phyloP scores from a whole-genome alignment of 2,329 filamentous ascomycete genomes.

The Amesomyces nigricolor region DNA sequence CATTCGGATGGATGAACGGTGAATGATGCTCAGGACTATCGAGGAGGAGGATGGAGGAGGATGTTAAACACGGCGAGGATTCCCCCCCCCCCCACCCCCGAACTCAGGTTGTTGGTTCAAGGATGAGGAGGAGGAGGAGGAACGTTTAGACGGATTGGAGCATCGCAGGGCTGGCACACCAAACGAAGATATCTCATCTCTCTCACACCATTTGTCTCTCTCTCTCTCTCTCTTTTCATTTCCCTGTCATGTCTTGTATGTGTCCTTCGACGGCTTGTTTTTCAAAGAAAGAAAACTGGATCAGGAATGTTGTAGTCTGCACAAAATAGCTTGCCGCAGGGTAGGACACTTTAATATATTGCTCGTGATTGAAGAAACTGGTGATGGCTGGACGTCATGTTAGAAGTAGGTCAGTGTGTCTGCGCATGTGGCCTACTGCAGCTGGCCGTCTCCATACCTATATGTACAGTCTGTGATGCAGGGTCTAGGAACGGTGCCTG shows the following conservation, averaged over 20 bases:
- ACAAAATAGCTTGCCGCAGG: constrained; percentile 7
- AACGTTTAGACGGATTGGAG: no score
- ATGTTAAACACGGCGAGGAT: background rate
- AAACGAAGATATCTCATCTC: background rate
- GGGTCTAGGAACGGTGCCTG: background rate
- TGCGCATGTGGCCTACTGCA: background rate
- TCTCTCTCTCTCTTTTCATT: background rate
- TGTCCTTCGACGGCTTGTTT: background rate
- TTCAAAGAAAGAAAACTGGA: background rate
- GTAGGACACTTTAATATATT: constrained; percentile 16
- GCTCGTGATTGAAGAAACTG: background rate
- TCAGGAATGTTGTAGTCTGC: background rate
- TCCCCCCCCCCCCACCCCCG: no score
- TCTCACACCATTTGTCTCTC: background rate
- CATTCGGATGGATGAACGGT: background rate
- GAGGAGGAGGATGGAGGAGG: no score
- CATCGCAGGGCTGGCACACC: background rate
- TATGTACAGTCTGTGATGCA: background rate
- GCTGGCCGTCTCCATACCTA: background rate
- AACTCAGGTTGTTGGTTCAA: no score
- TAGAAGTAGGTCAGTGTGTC: no score
- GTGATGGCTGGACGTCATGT: background rate
- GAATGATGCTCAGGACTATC: no score
- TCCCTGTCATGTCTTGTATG: background rate
- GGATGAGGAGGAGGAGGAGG: background rate